phyloP scores from a whole-genome alignment of 169 alveolate species.

The Perkinsus olseni region DNA sequence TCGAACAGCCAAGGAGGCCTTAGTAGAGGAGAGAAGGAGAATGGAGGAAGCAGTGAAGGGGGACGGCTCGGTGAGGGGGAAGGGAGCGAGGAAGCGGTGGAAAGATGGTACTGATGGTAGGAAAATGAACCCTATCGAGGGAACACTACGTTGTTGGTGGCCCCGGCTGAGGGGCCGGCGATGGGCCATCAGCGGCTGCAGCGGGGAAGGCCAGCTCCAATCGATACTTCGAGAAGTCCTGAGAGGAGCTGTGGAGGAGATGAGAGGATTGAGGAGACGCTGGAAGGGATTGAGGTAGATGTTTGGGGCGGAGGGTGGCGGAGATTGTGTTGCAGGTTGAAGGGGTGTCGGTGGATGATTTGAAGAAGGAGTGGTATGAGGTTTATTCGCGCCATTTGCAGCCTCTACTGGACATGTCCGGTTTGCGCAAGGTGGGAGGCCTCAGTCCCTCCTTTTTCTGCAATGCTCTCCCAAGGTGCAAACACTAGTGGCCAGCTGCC shows the following conservation, averaged over 20 bases:
- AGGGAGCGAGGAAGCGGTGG: not conserved
- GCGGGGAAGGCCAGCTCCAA: not conserved
- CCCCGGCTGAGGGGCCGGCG: not conserved
- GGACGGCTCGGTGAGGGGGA: not conserved
- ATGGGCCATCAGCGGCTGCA: not conserved
- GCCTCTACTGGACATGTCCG: not conserved
- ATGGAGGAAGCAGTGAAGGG: not conserved
- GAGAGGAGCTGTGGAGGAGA: not conserved
- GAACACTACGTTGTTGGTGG: not conserved
- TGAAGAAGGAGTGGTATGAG: not conserved
- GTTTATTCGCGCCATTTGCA: not conserved
- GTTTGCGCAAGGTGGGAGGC: not conserved
- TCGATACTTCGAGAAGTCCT: not conserved
- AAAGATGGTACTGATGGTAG: not conserved
- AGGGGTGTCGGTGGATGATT: not conserved
- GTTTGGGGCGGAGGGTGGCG: not conserved
- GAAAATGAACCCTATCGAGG: not conserved
- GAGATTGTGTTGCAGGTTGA: not conserved
- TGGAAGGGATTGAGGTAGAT: not conserved
- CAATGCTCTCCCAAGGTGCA: too few relatives aligned
- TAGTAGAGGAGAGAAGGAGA: not conserved
- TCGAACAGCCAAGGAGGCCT: not conserved
- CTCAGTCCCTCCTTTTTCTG: not conserved
- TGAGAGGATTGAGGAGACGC: not conserved
- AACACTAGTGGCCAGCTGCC: not conserved